Evolutionary conservation across 2,329 filamentous ascomycete genomes (phyloP), one percentile per base, ranked within the genome.

Genomic region (Aquanectria penicillioides): DNA sequence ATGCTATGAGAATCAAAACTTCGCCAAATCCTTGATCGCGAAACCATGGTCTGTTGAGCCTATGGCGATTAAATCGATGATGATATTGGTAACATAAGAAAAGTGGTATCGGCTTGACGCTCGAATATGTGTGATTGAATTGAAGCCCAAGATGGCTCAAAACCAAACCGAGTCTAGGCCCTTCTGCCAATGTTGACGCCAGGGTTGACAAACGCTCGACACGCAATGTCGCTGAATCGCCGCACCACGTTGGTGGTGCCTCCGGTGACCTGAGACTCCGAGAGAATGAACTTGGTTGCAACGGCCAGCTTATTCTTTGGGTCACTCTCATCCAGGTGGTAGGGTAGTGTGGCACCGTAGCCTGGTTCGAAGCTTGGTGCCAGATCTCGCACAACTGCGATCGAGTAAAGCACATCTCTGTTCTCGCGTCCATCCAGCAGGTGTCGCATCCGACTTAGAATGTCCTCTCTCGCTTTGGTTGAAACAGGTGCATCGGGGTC

Each of bases 361-460:
- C 83, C 84, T 10, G 86, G 79, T 12, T 84, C 84, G 69, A 84
- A 87, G 40, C 87, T 85, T 26, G 88, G 87, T 40, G 90, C 88
- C 46, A 93, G 82, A 62, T 94, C 87, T 22, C 93, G 88, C 13
- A 91, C 88, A 53, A 97, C 86, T 8, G 91, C 92, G 64, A 97
- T 89, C 0, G 92, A 95, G 76, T 97, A 97, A 55, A 97, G 86
- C 15, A 97, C 89, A 73, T 97, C 93, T 50, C 94, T 88, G 69
- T 94, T 95, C 77, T 97, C 94, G 20, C 89, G 86, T 43, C 90
- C 90, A 66, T 93, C 90, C 11, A 97, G 82, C 18, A 94, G 81
- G 54, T 83, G 83, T 26, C 92, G 88, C 74, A 93, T 86, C 48
- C 83, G 83, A 5, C 75, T 76, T 25, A 97, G 79, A 2, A 86